Evolutionary conservation across 139 green algal species (phyloP), one percentile per base, ranked within the genome.

Genomic region (Micractinium conductrix): DNA sequence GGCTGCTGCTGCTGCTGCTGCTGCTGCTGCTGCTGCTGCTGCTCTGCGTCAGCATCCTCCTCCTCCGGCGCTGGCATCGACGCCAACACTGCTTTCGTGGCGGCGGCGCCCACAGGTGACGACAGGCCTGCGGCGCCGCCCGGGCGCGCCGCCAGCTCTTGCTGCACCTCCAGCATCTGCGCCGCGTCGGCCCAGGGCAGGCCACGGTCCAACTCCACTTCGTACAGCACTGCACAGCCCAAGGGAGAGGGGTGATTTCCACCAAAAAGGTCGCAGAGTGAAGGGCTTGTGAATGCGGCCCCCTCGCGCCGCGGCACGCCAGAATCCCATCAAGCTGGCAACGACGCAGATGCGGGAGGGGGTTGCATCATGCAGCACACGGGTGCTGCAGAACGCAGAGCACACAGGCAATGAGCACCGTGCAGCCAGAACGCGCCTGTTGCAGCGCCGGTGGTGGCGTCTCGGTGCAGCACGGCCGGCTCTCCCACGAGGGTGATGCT

Each of bases 211-310:
- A 93, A 60, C 55, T 85, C 50, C 4, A 93, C 50, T 3, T 65
- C 78, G 70, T 90, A 89, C n/a, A 91, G 81, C 81, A 92, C 58
- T 68, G 89, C 89, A n/a, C n/a, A n/a, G n/a, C n/a, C n/a, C n/a
- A n/a, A n/a, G n/a, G n/a, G n/a, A n/a, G n/a, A n/a, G n/a, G n/a
- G n/a, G n/a, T n/a, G n/a, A n/a, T n/a, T n/a, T n/a, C n/a, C n/a
- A n/a, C n/a, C n/a, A n/a, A n/a, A n/a, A n/a, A n/a, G n/a, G n/a
- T n/a, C n/a, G n/a, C n/a, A n/a, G n/a, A n/a, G n/a, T n/a, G n/a
- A n/a, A n/a, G n/a, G n/a, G n/a, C n/a, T n/a, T n/a, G n/a, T n/a
- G n/a, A n/a, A n/a, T n/a, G n/a, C n/a, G n/a, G n/a, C n/a, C n/a
- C n/a, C n/a, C n/a, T n/a, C n/a, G n/a, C n/a, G n/a, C n/a, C n/a